These are phyloP conservation scores for Nigrograna mackinnonii DNA, from an alignment of 2,329 filamentous ascomycete species.

Conservation along the genomic window DNA sequence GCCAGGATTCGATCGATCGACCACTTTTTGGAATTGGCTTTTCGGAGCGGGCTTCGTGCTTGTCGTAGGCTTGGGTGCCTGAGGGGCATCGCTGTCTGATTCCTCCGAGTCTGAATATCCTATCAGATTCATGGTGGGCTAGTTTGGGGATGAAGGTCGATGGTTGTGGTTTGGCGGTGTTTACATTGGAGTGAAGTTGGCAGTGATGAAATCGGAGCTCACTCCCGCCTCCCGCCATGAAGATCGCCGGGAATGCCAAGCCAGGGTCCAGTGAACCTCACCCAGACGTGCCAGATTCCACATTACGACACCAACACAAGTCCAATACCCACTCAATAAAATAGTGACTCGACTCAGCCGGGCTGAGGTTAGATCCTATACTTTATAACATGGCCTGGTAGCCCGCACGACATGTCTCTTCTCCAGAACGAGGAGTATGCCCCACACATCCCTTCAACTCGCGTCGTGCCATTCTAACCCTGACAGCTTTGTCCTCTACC, in stretches of 20 bases:
- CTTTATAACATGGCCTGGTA: conserved; percentile 20
- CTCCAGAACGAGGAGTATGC: conserved; percentile 50
- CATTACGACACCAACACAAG: too few relatives aligned
- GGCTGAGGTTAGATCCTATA: conserved; percentile 24
- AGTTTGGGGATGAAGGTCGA: too few relatives aligned
- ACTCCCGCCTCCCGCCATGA: too few relatives aligned
- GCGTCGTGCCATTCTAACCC: conserved; percentile 17
- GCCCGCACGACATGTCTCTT: conserved; percentile 41
- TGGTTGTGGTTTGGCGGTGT: too few relatives aligned
- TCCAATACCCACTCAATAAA: too few relatives aligned
- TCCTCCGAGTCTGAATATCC: conserved; percentile 80
- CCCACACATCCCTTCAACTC: conserved; percentile 9
- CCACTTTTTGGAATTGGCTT: conserved; percentile 74
- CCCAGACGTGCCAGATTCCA: too few relatives aligned
- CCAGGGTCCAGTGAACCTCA: conserved; percentile 21
- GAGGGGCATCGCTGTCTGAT: conserved; percentile 62
- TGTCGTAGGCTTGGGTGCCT: conserved; percentile 34
- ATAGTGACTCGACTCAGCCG: conserved; percentile 35
- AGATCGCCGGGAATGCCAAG: conserved; percentile 16
- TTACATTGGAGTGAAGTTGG: neutral
- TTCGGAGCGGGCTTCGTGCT: conserved; percentile 50
- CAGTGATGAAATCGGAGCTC: neutral
- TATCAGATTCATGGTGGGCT: conserved; percentile 73
- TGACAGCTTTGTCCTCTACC: conserved; percentile 76
- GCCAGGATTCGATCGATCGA: conserved; percentile 78